These are phyloP conservation scores for Phytophthora aleatoria DNA, from an alignment of 352 stramenopile species.

Conservation along the genomic window DNA sequence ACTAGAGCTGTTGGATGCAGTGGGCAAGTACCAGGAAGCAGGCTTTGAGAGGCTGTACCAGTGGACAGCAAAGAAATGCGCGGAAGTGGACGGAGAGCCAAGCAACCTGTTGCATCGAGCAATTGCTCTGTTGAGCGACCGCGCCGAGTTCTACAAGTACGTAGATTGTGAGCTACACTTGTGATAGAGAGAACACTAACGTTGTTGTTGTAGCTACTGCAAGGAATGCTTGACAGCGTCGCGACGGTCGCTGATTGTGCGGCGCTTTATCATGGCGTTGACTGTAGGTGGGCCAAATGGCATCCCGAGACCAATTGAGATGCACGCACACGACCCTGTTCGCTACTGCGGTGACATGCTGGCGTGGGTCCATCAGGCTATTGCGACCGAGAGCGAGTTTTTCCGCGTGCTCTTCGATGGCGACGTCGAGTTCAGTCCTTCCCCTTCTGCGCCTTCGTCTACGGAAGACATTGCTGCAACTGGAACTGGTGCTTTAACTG, in stretches of 20 bases:
- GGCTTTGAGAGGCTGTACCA: conserved; percentile 88
- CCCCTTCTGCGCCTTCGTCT: background rate
- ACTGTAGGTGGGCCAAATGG: conserved; percentile 75
- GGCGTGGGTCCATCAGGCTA: conserved; percentile 86
- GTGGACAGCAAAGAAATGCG: conserved; percentile 86
- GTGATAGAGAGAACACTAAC: background rate
- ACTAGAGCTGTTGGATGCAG: conserved; percentile 86
- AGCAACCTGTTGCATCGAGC: conserved; percentile 69
- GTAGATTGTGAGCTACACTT: background rate
- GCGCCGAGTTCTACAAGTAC: conserved; percentile 81
- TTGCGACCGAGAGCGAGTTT: conserved; percentile 84
- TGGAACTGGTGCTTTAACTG: background rate
- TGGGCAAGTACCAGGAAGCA: conserved; percentile 83
- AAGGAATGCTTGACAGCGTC: conserved; percentile 74
- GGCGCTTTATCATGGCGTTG: conserved; percentile 78
- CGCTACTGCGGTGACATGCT: conserved; percentile 90
- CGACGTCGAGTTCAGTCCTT: conserved; percentile 46
- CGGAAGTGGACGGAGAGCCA: conserved; percentile 66
- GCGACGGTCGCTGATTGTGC: conserved; percentile 60
- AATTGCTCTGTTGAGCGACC: conserved; percentile 66
- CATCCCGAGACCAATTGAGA: conserved; percentile 84
- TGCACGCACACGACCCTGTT: conserved; percentile 88
- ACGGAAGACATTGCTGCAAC: background rate
- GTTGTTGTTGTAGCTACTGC: conserved; percentile 59
- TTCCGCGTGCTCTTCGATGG: conserved; percentile 78